Conservation (phyloP, 2,329 filamentous ascomycete species). For the Plenodomus biglobosus region DNA sequence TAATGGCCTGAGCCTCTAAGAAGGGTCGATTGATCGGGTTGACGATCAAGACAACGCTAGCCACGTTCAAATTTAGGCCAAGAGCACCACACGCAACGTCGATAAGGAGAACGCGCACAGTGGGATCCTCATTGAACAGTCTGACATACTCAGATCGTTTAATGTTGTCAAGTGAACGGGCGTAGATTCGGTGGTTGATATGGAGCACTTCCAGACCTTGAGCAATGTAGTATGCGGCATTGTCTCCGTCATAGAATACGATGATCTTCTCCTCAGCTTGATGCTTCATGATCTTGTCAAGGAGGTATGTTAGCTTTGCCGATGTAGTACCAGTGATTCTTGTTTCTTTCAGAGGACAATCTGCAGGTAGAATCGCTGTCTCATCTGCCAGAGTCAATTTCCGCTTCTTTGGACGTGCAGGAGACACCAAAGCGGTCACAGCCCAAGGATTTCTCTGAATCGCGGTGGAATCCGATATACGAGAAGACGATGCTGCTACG, state of each 20-base stretch:
- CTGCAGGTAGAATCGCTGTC: conserved; percentile 34
- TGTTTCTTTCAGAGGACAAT: conserved; percentile 61
- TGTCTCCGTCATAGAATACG: conserved; percentile 88
- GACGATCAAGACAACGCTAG: conserved; percentile 85
- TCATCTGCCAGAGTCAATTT: conserved; percentile 38
- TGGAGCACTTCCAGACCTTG: conserved; percentile 74
- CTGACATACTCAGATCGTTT: conserved; percentile 74
- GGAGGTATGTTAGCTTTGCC: conserved; percentile 81
- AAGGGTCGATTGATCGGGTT: conserved; percentile 83
- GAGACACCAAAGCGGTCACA: conserved; percentile 9
- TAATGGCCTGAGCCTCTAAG: conserved; percentile 87
- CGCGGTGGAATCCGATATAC: conserved; percentile 11
- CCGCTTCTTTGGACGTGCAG: conserved; percentile 30
- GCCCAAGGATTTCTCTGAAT: neutral
- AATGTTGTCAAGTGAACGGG: conserved; percentile 61
- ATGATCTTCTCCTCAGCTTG: conserved; percentile 80
- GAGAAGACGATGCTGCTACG: conserved; percentile 21
- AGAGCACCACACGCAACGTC: conserved; percentile 87
- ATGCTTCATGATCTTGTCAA: conserved; percentile 70
- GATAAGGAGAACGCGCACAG: conserved; percentile 81
- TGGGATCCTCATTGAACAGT: conserved; percentile 70
- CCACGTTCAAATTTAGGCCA: conserved; percentile 80
- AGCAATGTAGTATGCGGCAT: conserved; percentile 82
- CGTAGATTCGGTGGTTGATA: conserved; percentile 66
- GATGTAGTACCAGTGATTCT: conserved; percentile 78